A percentile compares a stretch with the other conserved stretches of the same genome.
phyloP scores from a whole-genome alignment of 306 rosid genomes.

The Sindora glabra region DNA sequence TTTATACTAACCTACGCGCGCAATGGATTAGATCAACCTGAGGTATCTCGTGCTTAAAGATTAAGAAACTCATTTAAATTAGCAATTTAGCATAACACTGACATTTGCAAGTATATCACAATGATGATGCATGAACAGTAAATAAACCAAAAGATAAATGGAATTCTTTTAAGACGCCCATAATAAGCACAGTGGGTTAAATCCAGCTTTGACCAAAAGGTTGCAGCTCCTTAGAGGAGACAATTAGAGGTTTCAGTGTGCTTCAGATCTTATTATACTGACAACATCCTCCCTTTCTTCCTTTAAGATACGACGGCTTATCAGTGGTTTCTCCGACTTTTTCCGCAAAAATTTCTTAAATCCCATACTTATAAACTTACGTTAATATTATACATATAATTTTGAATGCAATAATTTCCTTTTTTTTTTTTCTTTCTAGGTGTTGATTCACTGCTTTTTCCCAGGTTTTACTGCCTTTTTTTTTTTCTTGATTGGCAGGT shows the following conservation, averaged over 20 bases:
- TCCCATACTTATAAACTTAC: too few species aligned
- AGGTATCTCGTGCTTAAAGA: too few species aligned
- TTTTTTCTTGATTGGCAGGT: conserved; percentile 6
- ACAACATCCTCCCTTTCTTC: conserved; percentile 41
- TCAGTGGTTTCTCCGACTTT: conserved; percentile 17
- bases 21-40: too few species aligned
- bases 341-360: too few species aligned
- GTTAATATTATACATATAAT: too few species aligned
- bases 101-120: too few species aligned
- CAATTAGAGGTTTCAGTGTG: conserved; percentile 73
- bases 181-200: conserved; percentile 15
- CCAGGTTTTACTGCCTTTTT: conserved; percentile 10
- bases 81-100: too few species aligned
- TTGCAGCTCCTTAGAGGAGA: conserved; percentile 56
- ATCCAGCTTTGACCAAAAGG: conserved; percentile 39
- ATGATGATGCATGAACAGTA: neutral
- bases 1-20: too few species aligned
- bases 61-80: too few species aligned
- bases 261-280: conserved; percentile 44
- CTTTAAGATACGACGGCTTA: conserved; percentile 42
- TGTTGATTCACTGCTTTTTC: conserved; percentile 39
- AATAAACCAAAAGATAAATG: conserved; percentile 20
- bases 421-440: too few species aligned
- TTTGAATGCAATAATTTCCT: too few species aligned
- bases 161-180: conserved; percentile 9